Evolutionary conservation across 305 asterid genomes (phyloP), one percentile per base, ranked within the genome.

Genomic region (Fraxinus angustifolia): DNA sequence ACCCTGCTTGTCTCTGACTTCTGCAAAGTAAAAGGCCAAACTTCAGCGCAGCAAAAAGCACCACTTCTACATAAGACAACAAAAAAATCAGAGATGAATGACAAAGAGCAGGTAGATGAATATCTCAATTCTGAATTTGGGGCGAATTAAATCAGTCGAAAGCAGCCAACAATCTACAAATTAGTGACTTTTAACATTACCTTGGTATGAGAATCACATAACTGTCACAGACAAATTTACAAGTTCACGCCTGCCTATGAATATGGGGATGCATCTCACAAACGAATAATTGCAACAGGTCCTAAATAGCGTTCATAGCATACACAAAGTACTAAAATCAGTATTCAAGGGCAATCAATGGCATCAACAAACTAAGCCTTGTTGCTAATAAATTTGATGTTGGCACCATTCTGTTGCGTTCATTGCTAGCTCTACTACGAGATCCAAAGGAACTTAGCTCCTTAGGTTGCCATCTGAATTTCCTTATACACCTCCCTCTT

Each of bases 21-120:
- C 83, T 78, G 79, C 85, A n/a, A 50, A 50, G 23, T 50, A 50
- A 50, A 16, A 50, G 62, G 21, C 21, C 21, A n/a, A n/a, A 50
- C 71, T 50, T 75, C 82, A 75, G 79, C 82, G 28, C 85, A 82
- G 80, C 75, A 58, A 77, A 45, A 28, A 42, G 60, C 73, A 45
- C 16, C 23, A 70, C 70, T 50, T 78, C 75, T 30, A 76, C 60
- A 21, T 3, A 1, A 28, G n/a, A 75, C 1, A 17, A 17, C 38
- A 12, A 73, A 36, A 35, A 16, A 19, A 12, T 33, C 8, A 72
- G 7, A 1, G 11, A 21, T 38, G 42, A 35, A 8, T 17, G 56
- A 38, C 12, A 21, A 72, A 45, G 77, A 56, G 40, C n/a, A 5
- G 67, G 67, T 56, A 3, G 28, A 56, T 6, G 11, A 56, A 56